Base-by-base conservation (phyloP, 257 asterid genomes). In the Ophiorrhiza pumila region DNA sequence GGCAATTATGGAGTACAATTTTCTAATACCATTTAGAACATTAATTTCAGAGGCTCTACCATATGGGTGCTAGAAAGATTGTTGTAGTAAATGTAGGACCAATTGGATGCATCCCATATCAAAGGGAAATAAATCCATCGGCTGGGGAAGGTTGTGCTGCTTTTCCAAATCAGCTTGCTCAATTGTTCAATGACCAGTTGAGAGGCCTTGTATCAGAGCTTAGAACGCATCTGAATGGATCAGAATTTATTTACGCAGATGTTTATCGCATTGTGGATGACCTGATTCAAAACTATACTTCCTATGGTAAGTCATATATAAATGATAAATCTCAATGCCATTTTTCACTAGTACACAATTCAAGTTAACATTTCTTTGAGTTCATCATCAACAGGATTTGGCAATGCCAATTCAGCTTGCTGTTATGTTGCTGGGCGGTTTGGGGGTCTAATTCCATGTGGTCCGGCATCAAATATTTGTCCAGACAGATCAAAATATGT, bases 51-150 rank as follows among this genome's bases (percentile, higher is more conserved):
- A 86, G 97, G 78, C 89, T 91, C 11, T 83, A 87, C 65, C 55
- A 62, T 7, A 73, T 91, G 91, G 96, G 89, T 1, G 95, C 83
- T 0, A 86, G 90, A 73, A 87, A 79, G 68, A 53, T 91, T 2
- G 43, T 85, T 0, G 87, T 87, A 46, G 87, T 84, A 12, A 91
- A 89, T 80, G 93, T 89, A 4, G 97, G 97, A 63, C 95, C 96
- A 2, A 85, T 91, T 68, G 97, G 97, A 31, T 91, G 97, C 83
- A 89, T 91, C 73, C 97, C 97, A 53, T 87, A 52, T 77, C 80
- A 83, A 67, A 89, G 92, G 84, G 97, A 83, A 6, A 73, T 78
- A 50, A 86, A 86, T 77, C 92, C 90, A 72, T 52, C 76, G 14
- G 84, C 85, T 11, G 92, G 88, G 57, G 70, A 85, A 34, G 81